Conservation (phyloP, 2,329 filamentous ascomycete species). For the Plenodomus tracheiphilus region DNA sequence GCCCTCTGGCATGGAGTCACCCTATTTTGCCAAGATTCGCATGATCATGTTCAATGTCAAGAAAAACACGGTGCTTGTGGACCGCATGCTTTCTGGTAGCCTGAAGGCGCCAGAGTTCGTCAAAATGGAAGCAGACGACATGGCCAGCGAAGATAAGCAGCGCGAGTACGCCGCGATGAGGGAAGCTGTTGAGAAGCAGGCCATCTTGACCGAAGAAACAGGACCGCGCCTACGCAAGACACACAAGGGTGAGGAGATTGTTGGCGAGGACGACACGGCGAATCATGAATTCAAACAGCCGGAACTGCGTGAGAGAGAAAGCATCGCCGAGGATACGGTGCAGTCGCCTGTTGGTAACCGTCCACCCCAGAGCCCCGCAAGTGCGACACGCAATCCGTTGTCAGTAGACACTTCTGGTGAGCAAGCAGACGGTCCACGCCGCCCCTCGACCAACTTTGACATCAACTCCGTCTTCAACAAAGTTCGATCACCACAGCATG, state of each 20-base stretch:
- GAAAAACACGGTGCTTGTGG: slow-evolving; percentile 77
- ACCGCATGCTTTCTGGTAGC: slow-evolving; percentile 71
- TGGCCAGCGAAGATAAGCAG: slow-evolving; percentile 89
- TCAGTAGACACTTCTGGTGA: slow-evolving; percentile 37
- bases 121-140: slow-evolving; percentile 86
- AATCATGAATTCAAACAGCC: slow-evolving; percentile 35
- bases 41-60: slow-evolving; percentile 85
- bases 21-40: slow-evolving; percentile 68
- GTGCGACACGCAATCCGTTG: slow-evolving; percentile 25
- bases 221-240: slow-evolving; percentile 83
- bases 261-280: slow-evolving; percentile 68
- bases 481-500: slow-evolving; percentile 71
- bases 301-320: slow-evolving; percentile 29
- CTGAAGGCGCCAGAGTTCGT: slow-evolving; percentile 76
- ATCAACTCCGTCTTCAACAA: slow-evolving; percentile 84
- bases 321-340: slow-evolving; percentile 25
- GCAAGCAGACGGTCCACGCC: slow-evolving; percentile 43
- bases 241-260: slow-evolving; percentile 91
- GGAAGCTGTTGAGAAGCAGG: slow-evolving; percentile 77
- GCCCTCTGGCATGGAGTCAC: slow-evolving; percentile 46
- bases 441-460: slow-evolving; percentile 71
- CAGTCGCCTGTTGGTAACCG: slow-evolving; percentile 19
- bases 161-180: slow-evolving; percentile 75
- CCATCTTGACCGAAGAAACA: slow-evolving; percentile 72
- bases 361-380: slow-evolving; percentile 25